These are phyloP conservation scores for Celoporthe dispersa DNA, from an alignment of 2,329 filamentous ascomycete genomes.

Conservation along the genomic window DNA sequence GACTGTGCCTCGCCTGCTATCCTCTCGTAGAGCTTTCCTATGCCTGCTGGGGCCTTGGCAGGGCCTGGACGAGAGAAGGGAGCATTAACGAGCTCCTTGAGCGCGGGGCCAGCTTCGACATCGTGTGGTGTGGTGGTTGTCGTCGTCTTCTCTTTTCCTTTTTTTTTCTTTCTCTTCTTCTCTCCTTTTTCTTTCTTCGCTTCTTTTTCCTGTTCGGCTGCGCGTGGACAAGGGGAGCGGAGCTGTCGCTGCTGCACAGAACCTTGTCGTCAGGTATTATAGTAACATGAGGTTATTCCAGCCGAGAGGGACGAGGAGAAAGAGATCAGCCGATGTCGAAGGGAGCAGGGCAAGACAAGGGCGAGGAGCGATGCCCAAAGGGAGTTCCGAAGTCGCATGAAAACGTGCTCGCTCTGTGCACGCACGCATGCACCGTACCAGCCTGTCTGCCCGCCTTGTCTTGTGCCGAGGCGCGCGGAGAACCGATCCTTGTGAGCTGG, in stretches of 20 bases:
- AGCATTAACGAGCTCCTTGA: slow-evolving; percentile 77
- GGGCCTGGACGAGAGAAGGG: slow-evolving; percentile 69
- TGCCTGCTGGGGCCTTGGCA: slow-evolving; percentile 65
- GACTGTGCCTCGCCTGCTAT: slow-evolving; percentile 66
- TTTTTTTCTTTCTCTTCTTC: neutral
- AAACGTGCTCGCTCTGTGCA: neutral
- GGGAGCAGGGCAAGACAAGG: neutral
- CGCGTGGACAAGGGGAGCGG: neutral
- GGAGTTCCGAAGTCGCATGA: slow-evolving; percentile 3
- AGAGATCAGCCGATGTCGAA: neutral
- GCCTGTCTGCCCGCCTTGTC: neutral
- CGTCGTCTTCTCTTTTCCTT: neutral
- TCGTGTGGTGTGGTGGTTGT: slow-evolving; percentile 42
- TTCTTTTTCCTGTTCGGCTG: neutral
- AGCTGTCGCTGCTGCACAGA: neutral
- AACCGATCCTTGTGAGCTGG: neutral
- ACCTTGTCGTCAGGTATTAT: neutral
- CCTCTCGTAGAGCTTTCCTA: slow-evolving; percentile 65
- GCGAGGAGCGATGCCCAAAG: neutral
- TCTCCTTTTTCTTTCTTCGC: neutral
- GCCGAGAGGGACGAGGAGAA: neutral
- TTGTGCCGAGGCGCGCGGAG: slow-evolving; percentile 12
- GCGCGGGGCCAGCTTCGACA: slow-evolving; percentile 74
- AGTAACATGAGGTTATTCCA: neutral
- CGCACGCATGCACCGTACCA: neutral